Evolutionary conservation across 2,329 filamentous ascomycete genomes (phyloP).

Genomic region (Aspergillus sp.): DNA sequence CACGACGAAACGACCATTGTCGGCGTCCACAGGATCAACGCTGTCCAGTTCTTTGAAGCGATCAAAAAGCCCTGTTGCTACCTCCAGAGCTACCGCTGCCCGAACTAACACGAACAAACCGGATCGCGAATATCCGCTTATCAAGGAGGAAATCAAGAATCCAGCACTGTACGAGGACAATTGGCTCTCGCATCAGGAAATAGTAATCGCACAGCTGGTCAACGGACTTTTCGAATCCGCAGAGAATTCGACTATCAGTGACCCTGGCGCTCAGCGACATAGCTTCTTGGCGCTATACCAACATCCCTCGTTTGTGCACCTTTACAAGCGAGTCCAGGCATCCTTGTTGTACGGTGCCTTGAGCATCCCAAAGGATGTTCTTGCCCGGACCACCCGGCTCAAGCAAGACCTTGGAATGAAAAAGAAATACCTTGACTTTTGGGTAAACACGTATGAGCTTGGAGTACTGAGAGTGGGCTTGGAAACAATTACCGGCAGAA

Average conservation of each 20-base stretch:
- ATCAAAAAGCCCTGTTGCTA: constrained; percentile 14
- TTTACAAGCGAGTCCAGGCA: constrained; percentile 59
- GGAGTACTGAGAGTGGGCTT: constrained; percentile 51
- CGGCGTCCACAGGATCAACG: constrained; percentile 13
- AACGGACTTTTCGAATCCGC: constrained; percentile 55
- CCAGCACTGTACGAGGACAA: constrained; percentile 63
- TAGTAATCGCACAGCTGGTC: constrained; percentile 59
- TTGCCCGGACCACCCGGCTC: constrained; percentile 47
- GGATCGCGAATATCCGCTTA: constrained; percentile 49
- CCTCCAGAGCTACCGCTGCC: constrained; percentile 31
- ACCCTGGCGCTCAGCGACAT: constrained; percentile 41
- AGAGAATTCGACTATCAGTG: constrained; percentile 17
- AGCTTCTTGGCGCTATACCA: constrained; percentile 57
- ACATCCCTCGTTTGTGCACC: constrained; percentile 47
- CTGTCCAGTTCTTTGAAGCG: constrained; percentile 12
- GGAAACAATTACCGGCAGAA: constrained; percentile 61
- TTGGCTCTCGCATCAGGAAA: constrained; percentile 63
- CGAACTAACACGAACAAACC: constrained; percentile 26
- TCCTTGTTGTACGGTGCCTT: constrained; percentile 59
- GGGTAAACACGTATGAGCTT: constrained; percentile 58
- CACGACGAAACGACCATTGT: neutral
- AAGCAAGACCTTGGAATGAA: constrained; percentile 59
- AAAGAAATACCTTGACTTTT: constrained; percentile 57
- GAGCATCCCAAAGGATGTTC: constrained; percentile 54
- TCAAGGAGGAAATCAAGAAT: constrained; percentile 54